phyloP scores from a whole-genome alignment of 2,329 filamentous ascomycete genomes.

The Venturia nashicola region DNA sequence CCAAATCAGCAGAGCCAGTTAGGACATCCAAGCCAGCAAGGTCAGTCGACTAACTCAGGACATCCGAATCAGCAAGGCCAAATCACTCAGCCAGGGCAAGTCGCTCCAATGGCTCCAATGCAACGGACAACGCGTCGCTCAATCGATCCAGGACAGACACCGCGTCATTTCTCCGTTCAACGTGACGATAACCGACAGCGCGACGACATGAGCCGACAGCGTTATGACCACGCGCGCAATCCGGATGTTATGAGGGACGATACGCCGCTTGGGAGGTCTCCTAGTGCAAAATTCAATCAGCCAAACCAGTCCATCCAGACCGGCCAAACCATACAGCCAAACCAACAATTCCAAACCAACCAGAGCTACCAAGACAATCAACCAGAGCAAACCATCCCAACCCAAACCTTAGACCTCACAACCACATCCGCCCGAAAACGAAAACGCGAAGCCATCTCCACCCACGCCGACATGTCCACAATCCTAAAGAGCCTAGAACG shows the following conservation, averaged over 20 bases:
- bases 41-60: background rate
- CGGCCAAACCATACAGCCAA: background rate
- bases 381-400: background rate
- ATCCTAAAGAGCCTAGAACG: background rate
- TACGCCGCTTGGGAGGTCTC: background rate
- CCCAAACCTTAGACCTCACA: background rate
- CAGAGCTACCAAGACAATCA: background rate
- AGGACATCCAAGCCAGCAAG: background rate
- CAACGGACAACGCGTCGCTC: background rate
- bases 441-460: background rate
- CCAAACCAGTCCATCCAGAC: too few relatives aligned
- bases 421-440: background rate
- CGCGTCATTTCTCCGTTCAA: background rate
- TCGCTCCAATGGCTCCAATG: background rate
- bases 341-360: background rate
- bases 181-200: background rate
- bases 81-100: background rate
- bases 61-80: background rate
- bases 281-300: too few relatives aligned
- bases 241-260: background rate
- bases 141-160: background rate
- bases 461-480: background rate
- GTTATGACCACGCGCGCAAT: background rate
- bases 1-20: background rate
- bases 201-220: background rate